phyloP scores from a whole-genome alignment of 495 filamentous ascomycete species.

The Tuber aestivum region DNA sequence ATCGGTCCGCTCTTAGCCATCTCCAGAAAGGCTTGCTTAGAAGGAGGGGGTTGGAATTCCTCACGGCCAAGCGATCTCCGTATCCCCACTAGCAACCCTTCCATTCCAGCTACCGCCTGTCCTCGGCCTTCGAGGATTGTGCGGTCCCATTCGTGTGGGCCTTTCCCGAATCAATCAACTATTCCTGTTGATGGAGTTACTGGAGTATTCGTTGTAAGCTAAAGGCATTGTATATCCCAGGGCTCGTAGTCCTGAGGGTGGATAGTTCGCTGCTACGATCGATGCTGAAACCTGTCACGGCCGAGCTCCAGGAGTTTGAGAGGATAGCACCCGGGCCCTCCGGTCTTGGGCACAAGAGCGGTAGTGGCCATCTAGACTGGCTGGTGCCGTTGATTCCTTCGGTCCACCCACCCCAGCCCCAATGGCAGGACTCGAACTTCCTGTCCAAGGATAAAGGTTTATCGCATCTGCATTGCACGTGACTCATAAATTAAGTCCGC shows the following conservation, averaged over 20 bases:
- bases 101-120: conserved; percentile 5
- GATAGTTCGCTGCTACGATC: conserved; percentile 18
- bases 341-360: conserved; percentile 11
- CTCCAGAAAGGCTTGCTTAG: background rate
- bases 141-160: background rate
- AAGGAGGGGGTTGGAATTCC: conserved; percentile 10
- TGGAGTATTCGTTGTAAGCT: conserved; percentile 3
- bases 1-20: conserved; percentile 16
- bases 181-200: background rate
- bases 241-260: conserved; percentile 6
- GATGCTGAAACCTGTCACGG: conserved; percentile 17
- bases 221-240: conserved; percentile 1
- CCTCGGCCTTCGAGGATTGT: background rate
- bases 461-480: background rate
- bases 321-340: conserved; percentile 3
- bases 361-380: conserved; percentile 8
- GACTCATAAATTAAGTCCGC: background rate
- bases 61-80: conserved; percentile 8
- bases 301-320: conserved; percentile 17
- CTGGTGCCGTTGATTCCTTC: conserved; percentile 14
- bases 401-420: conserved; percentile 12
- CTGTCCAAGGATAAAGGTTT: conserved; percentile 3
- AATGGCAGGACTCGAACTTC: conserved; percentile 6
- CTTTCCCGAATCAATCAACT: too few relatives aligned
- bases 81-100: conserved; percentile 10